Evolutionary conservation across 352 stramenopile species (phyloP).

Genomic region (Phytophthora pisi): DNA sequence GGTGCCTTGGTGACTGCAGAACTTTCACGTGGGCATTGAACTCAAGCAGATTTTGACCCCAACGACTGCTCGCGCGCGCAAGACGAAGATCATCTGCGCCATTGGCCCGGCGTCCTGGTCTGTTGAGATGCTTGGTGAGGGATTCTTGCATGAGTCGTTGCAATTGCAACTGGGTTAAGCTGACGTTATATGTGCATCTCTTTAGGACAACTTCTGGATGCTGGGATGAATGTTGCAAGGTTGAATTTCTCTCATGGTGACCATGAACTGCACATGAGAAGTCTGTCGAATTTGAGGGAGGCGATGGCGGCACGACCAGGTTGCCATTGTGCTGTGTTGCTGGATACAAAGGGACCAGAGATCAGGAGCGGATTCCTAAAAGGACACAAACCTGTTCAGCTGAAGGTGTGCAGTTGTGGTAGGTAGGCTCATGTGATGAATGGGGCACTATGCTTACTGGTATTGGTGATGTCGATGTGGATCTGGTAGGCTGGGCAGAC

Average conservation of each 20-base stretch:
- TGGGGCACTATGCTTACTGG: slow-evolving; percentile 11
- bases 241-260: slow-evolving; percentile 99
- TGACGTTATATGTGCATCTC: slow-evolving; percentile 1
- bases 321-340: slow-evolving; percentile 91
- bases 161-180: not conserved
- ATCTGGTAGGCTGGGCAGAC: slow-evolving; percentile 60
- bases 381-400: slow-evolving; percentile 66
- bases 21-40: slow-evolving; percentile 74
- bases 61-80: slow-evolving; percentile 62
- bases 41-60: slow-evolving; percentile 75
- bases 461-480: not conserved
- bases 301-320: slow-evolving; percentile 70
- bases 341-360: slow-evolving; percentile 98
- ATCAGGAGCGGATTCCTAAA: slow-evolving; percentile 93
- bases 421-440: slow-evolving; percentile 7
- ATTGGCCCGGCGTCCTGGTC: slow-evolving; percentile 97
- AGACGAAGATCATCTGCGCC: slow-evolving; percentile 99
- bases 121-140: slow-evolving; percentile 92
- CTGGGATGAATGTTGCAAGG: slow-evolving; percentile 97
- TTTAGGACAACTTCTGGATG: slow-evolving; percentile 73
- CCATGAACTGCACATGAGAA: slow-evolving; percentile 91
- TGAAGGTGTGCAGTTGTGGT: slow-evolving; percentile 46
- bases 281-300: slow-evolving; percentile 89
- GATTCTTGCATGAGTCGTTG: not conserved
- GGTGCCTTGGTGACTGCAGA: slow-evolving; percentile 31